Base-by-base conservation (phyloP, 2,329 filamentous ascomycete genomes). In the Neonectria hederae region DNA sequence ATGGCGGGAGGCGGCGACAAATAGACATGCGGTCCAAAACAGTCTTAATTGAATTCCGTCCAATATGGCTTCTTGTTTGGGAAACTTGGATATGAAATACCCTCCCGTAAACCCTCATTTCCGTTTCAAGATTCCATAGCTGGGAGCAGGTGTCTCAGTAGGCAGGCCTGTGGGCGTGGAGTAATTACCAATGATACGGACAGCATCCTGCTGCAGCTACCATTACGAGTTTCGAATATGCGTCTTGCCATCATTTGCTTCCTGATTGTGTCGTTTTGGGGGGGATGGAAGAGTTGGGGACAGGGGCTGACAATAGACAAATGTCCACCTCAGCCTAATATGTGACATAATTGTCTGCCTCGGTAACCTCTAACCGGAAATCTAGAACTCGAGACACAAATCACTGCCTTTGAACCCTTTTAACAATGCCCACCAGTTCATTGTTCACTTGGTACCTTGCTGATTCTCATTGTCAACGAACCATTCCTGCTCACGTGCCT, bases 1-100 rank as follows among this genome's bases (percentile, higher is more conserved):
- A 70, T 89, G 66, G 81, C 83, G 54, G 83, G 84, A 49, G 84
- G 86, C 56, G 86, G 83, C 30, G 81, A 83, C 70, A 86, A 87
- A 78, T 86, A 82, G 80, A 81, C 19, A 43, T 22, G n/a, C 32
- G 48, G 11, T n/a, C 42, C 54, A 14, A 42, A 51, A 21, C 49
- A 59, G 45, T 45, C 35, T 43, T 63, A 58, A 67, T 60, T 11
- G 35, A 56, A 46, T 24, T 21, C 5, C 21, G 32, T n/a, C 11
- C 17, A 21, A 13, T 9, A 42, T 24, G 5, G 17, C 9, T 38
- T 24, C 26, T 56, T 22, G 28, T n/a, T 11, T 32, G 48, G 17
- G 28, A 32, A 32, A 48, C 45, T 7, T 14, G n/a, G 26, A 30
- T 19, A 14, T n/a, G 26, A n/a, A n/a, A n/a, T n/a, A n/a, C n/a